Conservation (phyloP, 192 early-diverging fungal genomes). For the Spizellomyces punctatus region DNA sequence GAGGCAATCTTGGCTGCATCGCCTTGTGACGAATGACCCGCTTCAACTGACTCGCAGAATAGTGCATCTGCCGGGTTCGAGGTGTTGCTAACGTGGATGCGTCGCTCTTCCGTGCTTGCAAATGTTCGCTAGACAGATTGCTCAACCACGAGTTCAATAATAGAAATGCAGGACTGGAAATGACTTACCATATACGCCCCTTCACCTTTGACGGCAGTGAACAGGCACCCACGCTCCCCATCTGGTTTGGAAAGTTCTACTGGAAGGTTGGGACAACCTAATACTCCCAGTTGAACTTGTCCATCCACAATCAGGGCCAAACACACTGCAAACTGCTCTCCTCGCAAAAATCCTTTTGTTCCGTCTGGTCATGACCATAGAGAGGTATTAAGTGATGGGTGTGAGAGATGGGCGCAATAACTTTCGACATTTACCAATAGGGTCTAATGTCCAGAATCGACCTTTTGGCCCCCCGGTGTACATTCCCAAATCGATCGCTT, state of each 20-base stretch:
- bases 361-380: conserved; percentile 61
- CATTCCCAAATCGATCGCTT: conserved; percentile 89
- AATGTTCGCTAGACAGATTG: conserved; percentile 56
- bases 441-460: conserved; percentile 71
- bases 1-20: conserved; percentile 74
- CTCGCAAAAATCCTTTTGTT: conserved; percentile 97
- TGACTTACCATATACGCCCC: conserved; percentile 84
- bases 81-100: conserved; percentile 64
- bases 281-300: conserved; percentile 83
- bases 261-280: conserved; percentile 76
- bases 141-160: neutral
- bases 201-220: conserved; percentile 82
- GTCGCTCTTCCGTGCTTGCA: conserved; percentile 47
- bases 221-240: conserved; percentile 76
- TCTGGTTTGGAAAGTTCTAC: conserved; percentile 60
- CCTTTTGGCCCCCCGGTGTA: conserved; percentile 77
- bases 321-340: conserved; percentile 97
- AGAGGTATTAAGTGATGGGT: neutral
- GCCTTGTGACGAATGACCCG: conserved; percentile 85
- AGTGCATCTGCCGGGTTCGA: conserved; percentile 58
- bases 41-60: conserved; percentile 96
- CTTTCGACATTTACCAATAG: conserved; percentile 45
- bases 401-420: neutral
- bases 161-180: neutral
- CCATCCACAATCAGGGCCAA: conserved; percentile 90